Percentiles rank a stretch among this genome's conserved stretches.
These are phyloP conservation scores for Dillenia suffruticosa DNA, from an alignment of 164 flowering plant species.

Conservation along the genomic window DNA sequence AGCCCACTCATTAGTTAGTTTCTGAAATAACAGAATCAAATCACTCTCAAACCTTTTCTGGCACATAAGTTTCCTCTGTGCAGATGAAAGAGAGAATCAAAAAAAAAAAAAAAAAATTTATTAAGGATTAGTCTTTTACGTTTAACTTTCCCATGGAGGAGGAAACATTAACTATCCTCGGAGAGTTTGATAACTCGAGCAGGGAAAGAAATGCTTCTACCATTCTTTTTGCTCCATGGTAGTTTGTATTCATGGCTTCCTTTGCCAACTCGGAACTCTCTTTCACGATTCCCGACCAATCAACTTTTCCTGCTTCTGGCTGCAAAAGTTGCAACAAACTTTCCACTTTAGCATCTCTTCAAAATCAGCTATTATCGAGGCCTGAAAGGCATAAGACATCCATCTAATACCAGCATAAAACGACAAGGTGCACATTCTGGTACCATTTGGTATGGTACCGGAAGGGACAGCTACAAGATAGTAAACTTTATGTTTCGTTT, in stretches of 20 bases:
- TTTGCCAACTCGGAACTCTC: conserved; percentile 12
- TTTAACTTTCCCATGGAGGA: conserved; percentile 16
- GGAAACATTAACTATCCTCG: conserved; percentile 22
- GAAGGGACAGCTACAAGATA: no score
- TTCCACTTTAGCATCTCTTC: no score
- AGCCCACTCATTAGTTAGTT: conserved; percentile 22
- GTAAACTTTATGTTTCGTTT: no score
- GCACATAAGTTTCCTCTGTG: neutral
- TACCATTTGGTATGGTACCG: neutral
- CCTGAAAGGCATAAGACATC: no score
- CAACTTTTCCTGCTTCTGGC: no score
- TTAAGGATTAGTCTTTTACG: conserved; percentile 1
- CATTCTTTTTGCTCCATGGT: conserved; percentile 24
- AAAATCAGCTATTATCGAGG: no score
- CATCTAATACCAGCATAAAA: no score
- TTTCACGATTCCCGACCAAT: neutral
- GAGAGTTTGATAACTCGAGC: conserved; percentile 16
- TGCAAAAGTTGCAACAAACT: no score
- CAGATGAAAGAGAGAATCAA: no score
- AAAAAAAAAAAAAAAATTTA: no score
- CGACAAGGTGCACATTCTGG: no score
- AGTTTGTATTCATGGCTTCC: conserved; percentile 24
- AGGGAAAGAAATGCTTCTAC: conserved; percentile 24
- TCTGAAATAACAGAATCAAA: conserved; percentile 14
- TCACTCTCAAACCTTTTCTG: neutral